A percentile compares a stretch with the other conserved stretches of the same genome.
phyloP scores from a whole-genome alignment of 768 basidiomycete species.

The Glaciozyma martinii region DNA sequence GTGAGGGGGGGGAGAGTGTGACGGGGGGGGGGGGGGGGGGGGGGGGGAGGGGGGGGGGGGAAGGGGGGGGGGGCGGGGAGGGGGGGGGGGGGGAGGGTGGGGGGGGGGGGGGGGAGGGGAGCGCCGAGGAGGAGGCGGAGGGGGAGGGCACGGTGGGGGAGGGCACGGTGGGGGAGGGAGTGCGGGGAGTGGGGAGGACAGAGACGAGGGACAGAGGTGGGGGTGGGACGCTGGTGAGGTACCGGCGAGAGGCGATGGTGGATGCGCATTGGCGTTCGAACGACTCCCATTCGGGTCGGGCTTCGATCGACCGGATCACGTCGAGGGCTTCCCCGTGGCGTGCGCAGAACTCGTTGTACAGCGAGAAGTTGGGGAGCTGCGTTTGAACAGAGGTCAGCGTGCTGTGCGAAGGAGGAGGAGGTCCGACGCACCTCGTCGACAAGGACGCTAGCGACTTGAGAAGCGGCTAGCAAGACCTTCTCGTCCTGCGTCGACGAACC shows the following conservation, averaged over 20 bases:
- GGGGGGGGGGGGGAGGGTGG: slow-evolving; percentile 8
- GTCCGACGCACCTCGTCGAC: slow-evolving; percentile 45
- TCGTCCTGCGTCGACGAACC: background rate
- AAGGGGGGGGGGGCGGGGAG: slow-evolving; percentile 24
- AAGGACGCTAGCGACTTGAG: slow-evolving; percentile 9
- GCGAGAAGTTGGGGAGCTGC: slow-evolving; percentile 9
- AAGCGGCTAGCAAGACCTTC: slow-evolving; percentile 8
- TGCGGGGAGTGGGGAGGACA: slow-evolving; percentile 9
- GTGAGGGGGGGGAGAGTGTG: background rate
- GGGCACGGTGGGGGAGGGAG: slow-evolving; percentile 18
- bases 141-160: background rate
- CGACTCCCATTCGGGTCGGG: slow-evolving; percentile 69
- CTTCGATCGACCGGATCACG: slow-evolving; percentile 54
- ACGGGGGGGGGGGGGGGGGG: slow-evolving; percentile 7
- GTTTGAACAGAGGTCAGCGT: no score
- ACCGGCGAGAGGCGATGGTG: slow-evolving; percentile 22
- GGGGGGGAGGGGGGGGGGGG: slow-evolving; percentile 4
- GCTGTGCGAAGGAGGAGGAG: background rate
- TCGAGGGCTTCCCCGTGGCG: slow-evolving; percentile 74
- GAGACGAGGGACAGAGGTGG: slow-evolving; percentile 36
- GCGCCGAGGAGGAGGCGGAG: slow-evolving; percentile 30
- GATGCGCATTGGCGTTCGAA: slow-evolving; percentile 70
- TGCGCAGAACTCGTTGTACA: slow-evolving; percentile 80
- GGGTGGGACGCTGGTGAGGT: background rate
- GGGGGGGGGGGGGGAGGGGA: slow-evolving; percentile 4